Percentiles rank a stretch among this genome's conserved stretches.
Conservation (phyloP, 140 eudicot species). For the Flaveria floridana region DNA sequence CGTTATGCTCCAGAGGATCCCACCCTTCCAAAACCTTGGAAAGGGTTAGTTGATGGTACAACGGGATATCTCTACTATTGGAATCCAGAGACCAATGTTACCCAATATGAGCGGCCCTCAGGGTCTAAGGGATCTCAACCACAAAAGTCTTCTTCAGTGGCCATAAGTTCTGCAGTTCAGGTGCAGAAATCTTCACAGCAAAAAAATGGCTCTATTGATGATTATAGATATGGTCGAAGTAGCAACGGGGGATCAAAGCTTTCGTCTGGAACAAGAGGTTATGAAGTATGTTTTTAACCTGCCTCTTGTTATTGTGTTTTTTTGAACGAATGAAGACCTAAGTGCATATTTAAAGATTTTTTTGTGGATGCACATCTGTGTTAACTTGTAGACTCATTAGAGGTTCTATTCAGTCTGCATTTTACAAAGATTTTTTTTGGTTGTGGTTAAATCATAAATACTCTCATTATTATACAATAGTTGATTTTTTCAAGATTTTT, state of each 20-base stretch:
- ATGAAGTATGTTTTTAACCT: conserved; percentile 41
- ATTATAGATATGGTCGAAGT: conserved; percentile 41
- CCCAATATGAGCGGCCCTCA: conserved; percentile 76
- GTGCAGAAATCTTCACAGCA: conserved; percentile 50
- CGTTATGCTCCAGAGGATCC: conserved; percentile 95
- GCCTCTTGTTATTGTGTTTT: not conserved
- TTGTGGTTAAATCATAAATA: not conserved
- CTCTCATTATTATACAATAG: not conserved
- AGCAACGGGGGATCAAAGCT: conserved; percentile 45
- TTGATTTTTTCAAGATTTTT: not conserved
- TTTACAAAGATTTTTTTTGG: not conserved
- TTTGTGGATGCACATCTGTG: not conserved
- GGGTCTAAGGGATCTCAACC: conserved; percentile 37
- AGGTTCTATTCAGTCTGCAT: not conserved
- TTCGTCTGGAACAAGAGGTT: conserved; percentile 46
- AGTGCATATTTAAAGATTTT: not conserved
- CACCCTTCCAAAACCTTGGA: conserved; percentile 96
- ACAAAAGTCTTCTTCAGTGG: conserved; percentile 37
- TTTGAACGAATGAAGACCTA: not conserved
- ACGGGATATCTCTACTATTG: conserved; percentile 90
- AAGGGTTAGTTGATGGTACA: conserved; percentile 79
- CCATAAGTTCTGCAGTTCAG: conserved; percentile 56
- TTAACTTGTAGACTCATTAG: not conserved
- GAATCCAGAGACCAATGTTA: conserved; percentile 93
- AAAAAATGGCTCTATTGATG: conserved; percentile 47